Evolutionary conservation across 2,329 filamentous ascomycete genomes (phyloP).

Genomic region (Rutstroemia sydowiana): DNA sequence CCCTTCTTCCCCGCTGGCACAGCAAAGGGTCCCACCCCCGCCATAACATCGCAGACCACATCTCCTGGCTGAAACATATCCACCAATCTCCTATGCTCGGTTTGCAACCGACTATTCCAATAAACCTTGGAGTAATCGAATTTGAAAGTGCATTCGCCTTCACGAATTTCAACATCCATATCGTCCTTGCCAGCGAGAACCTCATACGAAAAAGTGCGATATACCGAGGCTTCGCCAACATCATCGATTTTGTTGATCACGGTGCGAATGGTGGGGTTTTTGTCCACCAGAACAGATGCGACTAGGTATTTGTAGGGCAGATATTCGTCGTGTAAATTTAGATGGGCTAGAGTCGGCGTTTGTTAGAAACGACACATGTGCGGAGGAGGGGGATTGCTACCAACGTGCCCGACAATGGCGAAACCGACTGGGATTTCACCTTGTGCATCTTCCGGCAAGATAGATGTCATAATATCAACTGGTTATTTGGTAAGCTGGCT

Average conservation of each 20-base stretch:
- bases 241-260: conserved; percentile 95
- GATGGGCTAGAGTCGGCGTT: conserved; percentile 52
- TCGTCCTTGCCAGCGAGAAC: conserved; percentile 76
- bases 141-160: conserved; percentile 77
- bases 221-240: conserved; percentile 78
- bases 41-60: conserved; percentile 94
- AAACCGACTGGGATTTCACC: conserved; percentile 81
- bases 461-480: conserved; percentile 68
- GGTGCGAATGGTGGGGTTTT: conserved; percentile 73
- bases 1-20: conserved; percentile 82
- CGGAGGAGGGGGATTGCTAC: conserved; percentile 36
- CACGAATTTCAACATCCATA: conserved; percentile 73
- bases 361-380: neutral
- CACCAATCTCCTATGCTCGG: conserved; percentile 78
- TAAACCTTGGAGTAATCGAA: conserved; percentile 97
- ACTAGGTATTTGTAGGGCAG: conserved; percentile 81
- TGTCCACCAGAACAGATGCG: conserved; percentile 79
- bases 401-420: conserved; percentile 80
- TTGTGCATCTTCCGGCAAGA: conserved; percentile 73
- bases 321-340: conserved; percentile 81
- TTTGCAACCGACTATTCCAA: conserved; percentile 90
- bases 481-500: neutral
- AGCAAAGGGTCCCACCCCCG: conserved; percentile 91
- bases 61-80: conserved; percentile 73
- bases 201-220: conserved; percentile 89